A percentile compares a stretch with the other conserved stretches of the same genome.
Evolutionary conservation across 352 stramenopile genomes (phyloP).

Genomic region (Phytophthora pisi): DNA sequence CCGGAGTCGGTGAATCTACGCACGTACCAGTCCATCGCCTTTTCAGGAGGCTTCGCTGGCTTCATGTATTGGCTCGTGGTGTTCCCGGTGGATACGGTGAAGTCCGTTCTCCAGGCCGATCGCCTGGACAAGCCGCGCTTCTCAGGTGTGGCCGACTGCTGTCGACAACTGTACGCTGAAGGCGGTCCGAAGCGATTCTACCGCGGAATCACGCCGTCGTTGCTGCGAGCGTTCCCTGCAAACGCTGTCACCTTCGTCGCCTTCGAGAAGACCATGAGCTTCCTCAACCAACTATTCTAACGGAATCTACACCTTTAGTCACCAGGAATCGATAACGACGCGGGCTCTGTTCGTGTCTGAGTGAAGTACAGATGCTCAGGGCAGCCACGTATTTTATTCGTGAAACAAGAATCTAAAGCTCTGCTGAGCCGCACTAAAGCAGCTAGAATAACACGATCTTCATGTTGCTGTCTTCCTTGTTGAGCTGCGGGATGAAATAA

Average conservation of each 20-base stretch:
- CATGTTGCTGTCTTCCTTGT: constrained; percentile 46
- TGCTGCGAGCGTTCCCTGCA: constrained; percentile 77
- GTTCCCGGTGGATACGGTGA: constrained; percentile 85
- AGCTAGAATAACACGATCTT: constrained; percentile 82
- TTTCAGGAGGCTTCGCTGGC: constrained; percentile 72
- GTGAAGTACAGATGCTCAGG: constrained; percentile 1
- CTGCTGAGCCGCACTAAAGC: background rate
- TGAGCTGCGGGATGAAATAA: constrained; percentile 70
- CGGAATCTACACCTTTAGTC: constrained; percentile 6
- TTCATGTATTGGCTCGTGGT: constrained; percentile 88
- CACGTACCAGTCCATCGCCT: constrained; percentile 77
- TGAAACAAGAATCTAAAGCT: constrained; percentile 11
- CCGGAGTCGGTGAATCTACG: constrained; percentile 63
- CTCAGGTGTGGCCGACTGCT: constrained; percentile 71
- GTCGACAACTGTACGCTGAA: constrained; percentile 69
- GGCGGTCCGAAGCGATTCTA: constrained; percentile 74
- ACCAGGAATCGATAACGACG: constrained; percentile 5
- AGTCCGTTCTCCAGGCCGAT: constrained; percentile 85
- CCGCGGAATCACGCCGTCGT: constrained; percentile 76
- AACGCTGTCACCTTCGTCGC: constrained; percentile 89
- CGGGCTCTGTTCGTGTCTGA: constrained; percentile 8
- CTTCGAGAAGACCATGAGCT: constrained; percentile 83
- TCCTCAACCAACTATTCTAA: constrained; percentile 77
- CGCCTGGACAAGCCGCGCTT: constrained; percentile 75
- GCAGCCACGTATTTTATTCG: constrained; percentile 14